Base-by-base conservation (phyloP, 2,329 filamentous ascomycete genomes). In the Aspergillus sp. region DNA sequence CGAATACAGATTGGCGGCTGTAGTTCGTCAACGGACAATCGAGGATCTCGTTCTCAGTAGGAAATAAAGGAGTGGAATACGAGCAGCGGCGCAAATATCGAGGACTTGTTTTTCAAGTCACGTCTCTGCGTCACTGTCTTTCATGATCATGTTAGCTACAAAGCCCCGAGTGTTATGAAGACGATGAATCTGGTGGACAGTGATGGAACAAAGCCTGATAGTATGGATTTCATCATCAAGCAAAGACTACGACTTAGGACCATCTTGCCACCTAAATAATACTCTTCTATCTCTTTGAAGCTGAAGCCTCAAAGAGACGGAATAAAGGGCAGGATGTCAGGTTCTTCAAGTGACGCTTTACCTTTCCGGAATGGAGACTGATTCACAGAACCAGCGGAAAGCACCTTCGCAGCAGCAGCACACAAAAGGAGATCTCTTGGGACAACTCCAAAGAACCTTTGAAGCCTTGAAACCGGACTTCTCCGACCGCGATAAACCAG, bases 1-100 rank as follows among this genome's bases (percentile, higher is more conserved):
- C 65, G 86, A 89, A 86, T 89, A 86, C 86, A 86, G 81, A 72
- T 86, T 88, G 83, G 72, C 84, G 83, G 76, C 76, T 65, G 63
- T 65, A 63, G 11, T 50, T 61, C 57, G 67, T 72, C 70, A 64
- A 64, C 37, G 39, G 17, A 34, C 22, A 34, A 46, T 54, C 52
- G 41, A 50, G 44, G 37, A 37, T 37, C 8, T 52, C 24, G 55
- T 37, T 54, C 47, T 56, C 58, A 52, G 34, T 30, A 44, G 24
- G n/a, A 58, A 34, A 30, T 30, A 51, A 62, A 56, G 46, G 61
- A 65, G 60, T 47, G 62, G 61, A 54, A 60, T 53, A 60, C 62
- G 60, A 59, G 60, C 59, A 65, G 64, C 62, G 63, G 63, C 63
- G 69, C 62, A 60, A 64, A 59, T 61, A 51, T 59, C 60, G 52